Evolutionary conservation across 2,329 filamentous ascomycete species (phyloP).

Genomic region (Lasiodiplodia sp.): DNA sequence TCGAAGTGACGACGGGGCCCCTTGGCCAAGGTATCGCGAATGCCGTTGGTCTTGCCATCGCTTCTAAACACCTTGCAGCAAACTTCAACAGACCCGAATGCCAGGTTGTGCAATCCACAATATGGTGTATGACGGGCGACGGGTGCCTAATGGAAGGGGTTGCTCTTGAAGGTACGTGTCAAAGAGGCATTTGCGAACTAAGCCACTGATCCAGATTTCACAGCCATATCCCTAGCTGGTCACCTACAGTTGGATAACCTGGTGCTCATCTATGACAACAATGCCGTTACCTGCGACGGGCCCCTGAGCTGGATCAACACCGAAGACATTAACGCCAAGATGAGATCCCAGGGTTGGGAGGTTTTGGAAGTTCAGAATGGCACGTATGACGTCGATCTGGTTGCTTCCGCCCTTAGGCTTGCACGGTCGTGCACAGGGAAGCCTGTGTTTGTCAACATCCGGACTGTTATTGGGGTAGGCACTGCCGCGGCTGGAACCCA

Average conservation of each 20-base stretch:
- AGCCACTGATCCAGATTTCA: not conserved
- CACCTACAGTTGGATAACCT: not conserved
- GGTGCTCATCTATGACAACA: not conserved
- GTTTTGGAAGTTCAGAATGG: not conserved
- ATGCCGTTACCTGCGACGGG: not conserved
- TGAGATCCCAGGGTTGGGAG: not conserved
- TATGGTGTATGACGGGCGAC: not conserved
- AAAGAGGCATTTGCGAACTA: not conserved
- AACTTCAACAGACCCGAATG: slow-evolving; percentile 53
- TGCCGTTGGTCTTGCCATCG: slow-evolving; percentile 66
- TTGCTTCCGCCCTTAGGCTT: not conserved
- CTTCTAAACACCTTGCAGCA: slow-evolving; percentile 63
- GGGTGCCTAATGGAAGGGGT: not conserved
- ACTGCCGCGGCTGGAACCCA: not conserved
- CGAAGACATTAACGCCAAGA: not conserved
- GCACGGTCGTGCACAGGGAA: not conserved
- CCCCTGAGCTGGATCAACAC: slow-evolving; percentile 2
- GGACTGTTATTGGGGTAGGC: not conserved
- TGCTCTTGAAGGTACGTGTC: not conserved
- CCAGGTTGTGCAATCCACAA: not conserved
- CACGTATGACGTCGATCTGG: not conserved
- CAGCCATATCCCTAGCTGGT: not conserved
- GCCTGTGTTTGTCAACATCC: not conserved
- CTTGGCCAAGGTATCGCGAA: slow-evolving; percentile 67
- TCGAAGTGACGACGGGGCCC: slow-evolving; percentile 67